These are phyloP conservation scores for Lodderomyces pseudojiufengensis DNA, from an alignment of 1,139 yeast genomes.

Conservation along the genomic window DNA sequence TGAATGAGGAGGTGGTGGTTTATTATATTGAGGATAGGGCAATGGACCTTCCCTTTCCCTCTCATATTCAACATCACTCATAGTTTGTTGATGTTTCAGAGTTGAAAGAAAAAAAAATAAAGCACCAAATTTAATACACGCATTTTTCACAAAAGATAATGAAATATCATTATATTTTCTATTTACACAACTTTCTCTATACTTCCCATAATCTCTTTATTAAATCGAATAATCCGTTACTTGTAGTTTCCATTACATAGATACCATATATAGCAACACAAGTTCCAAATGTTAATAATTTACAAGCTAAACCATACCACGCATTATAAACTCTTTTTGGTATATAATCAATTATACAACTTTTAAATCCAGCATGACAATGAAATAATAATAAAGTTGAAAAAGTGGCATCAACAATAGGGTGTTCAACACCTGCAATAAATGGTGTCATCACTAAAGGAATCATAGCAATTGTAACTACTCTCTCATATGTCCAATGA, in stretches of 20 bases:
- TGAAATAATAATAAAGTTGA: constrained; percentile 58
- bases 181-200: constrained; percentile 13
- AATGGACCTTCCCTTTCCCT: constrained; percentile 12
- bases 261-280: constrained; percentile 62
- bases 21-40: constrained; percentile 13
- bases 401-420: constrained; percentile 55
- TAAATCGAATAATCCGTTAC: constrained; percentile 54
- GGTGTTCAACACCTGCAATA: constrained; percentile 48
- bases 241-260: constrained; percentile 52
- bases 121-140: not conserved
- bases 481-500: constrained; percentile 72
- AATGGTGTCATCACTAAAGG: constrained; percentile 67
- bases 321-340: constrained; percentile 70
- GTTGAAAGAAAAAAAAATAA: not conserved
- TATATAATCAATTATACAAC: constrained; percentile 77
- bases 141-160: too few species aligned
- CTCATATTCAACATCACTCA: constrained; percentile 9
- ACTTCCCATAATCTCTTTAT: constrained; percentile 41
- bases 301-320: constrained; percentile 60
- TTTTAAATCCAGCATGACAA: constrained; percentile 66
- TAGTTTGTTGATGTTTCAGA: not conserved
- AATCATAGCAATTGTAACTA: constrained; percentile 54
- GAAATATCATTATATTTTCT: too few species aligned
- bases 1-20: constrained; percentile 2
- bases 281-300: constrained; percentile 61